phyloP scores from a whole-genome alignment of 352 stramenopile genomes.

The Globisporangium radiosum region DNA sequence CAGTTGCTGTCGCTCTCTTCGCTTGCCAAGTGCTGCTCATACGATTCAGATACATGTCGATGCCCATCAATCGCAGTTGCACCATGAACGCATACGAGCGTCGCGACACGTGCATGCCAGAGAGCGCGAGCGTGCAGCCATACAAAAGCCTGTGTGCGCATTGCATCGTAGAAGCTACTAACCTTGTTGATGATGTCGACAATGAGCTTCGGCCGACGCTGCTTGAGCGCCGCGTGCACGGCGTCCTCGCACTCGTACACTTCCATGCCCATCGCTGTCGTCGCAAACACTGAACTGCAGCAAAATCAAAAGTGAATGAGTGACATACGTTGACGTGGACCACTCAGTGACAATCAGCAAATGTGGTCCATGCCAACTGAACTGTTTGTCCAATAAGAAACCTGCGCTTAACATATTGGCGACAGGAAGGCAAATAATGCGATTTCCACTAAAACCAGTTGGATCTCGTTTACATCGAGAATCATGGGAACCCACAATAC shows the following conservation, averaged over 20 bases:
- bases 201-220: conserved; percentile 56
- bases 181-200: conserved; percentile 77
- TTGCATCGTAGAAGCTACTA: background rate
- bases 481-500: no score
- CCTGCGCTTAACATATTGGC: no score
- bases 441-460: no score
- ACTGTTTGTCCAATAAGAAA: no score
- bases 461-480: no score
- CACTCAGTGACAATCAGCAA: no score
- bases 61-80: background rate
- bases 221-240: conserved; percentile 67
- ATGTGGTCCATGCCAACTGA: no score
- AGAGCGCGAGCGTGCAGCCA: background rate
- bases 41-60: background rate
- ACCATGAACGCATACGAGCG: background rate
- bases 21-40: conserved; percentile 39
- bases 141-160: background rate
- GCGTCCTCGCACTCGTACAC: conserved; percentile 73
- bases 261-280: conserved; percentile 34
- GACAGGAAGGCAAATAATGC: no score
- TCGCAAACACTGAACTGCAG: no score
- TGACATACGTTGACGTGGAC: no score
- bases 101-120: background rate
- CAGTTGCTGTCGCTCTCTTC: conserved; percentile 18
- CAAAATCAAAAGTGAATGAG: no score